A percentile compares a stretch with the other conserved stretches of the same genome.
Conservation (phyloP, 192 early-diverging fungal genomes). For the Diversispora epigaea region DNA sequence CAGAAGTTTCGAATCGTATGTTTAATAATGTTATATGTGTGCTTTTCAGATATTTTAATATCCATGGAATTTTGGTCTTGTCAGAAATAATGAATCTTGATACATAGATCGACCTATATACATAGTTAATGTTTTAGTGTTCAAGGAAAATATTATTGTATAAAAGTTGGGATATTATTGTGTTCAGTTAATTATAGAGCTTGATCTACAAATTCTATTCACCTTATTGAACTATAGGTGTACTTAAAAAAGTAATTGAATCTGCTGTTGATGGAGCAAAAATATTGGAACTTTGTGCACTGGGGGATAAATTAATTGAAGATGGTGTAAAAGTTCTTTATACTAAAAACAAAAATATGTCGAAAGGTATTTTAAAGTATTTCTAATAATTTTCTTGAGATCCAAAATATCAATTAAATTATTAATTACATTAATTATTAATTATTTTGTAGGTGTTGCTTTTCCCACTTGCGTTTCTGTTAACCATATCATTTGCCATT, state of each 20-base stretch:
- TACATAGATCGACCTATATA: not conserved
- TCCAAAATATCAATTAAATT: not conserved
- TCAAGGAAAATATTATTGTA: no score
- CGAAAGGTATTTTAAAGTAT: conserved; percentile 57
- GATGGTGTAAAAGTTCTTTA: conserved; percentile 79
- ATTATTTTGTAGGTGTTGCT: conserved; percentile 61
- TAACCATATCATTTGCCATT: conserved; percentile 82
- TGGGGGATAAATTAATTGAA: conserved; percentile 83
- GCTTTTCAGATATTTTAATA: no score
- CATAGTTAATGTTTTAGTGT: no score
- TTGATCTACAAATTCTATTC: conserved; percentile 36
- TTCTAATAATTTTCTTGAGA: no score
- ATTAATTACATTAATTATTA: not conserved
- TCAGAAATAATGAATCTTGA: not conserved
- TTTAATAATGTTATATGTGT: conserved; percentile 11
- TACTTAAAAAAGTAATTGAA: conserved; percentile 67
- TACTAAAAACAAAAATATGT: conserved; percentile 66
- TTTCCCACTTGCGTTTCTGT: conserved; percentile 86
- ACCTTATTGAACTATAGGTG: conserved; percentile 52
- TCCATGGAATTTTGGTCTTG: not conserved
- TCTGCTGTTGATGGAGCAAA: conserved; percentile 77
- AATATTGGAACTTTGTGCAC: conserved; percentile 81
- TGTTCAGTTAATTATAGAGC: not conserved
- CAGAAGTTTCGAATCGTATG: conserved; percentile 83
- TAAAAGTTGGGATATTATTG: not conserved